Base-by-base conservation (phyloP, 345 rosid species). In the Combretum micranthum region DNA sequence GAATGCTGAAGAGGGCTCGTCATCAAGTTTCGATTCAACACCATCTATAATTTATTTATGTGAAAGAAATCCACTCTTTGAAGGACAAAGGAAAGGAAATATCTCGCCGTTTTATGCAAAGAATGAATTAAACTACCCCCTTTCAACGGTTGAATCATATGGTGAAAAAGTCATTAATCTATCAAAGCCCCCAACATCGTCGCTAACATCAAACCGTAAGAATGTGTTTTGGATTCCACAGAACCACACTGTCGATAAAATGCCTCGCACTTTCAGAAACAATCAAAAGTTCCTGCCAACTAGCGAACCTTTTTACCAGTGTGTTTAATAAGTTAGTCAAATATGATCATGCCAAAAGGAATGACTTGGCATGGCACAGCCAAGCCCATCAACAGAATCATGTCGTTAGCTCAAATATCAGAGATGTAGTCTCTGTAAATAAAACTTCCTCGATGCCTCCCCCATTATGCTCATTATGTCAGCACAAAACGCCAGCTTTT, bases 401-500 rank as follows among this genome's bases (percentile, higher is more conserved):
- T 45, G 59, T 23, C 44, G 62, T 55, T 42, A 66, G 44, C 62
- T 67, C 93, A 60, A 65, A 60, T 64, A 56, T 62, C 43, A 80
- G 73, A 57, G 67, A 58, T 58, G 71, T 75, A 19, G 80, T 78
- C 53, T 63, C 88, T 44, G 62, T 77, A 23, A 77, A 80, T 44
- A 78, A 86, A 78, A 66, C 72, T 44, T 78, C 84, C 56, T 83
- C 83, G 1, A 56, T 60, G 61, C 93, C 93, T 53, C 93, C 93
- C 64, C 93, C 93, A 11, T 55, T 85, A 52, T 85, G 93, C 67
- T 80, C 88, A 8, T 59, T 80, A n/a, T 85, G 93, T 74, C 84
- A 78, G 59, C 80, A 82, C 62, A 78, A 76, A 69, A 77, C 93
- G 39, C 88, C 93, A 0, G 63, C 68, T 53, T 83, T 83, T 65